Conservation (phyloP, 257 asterid species). For the Leonotis leonurus region DNA sequence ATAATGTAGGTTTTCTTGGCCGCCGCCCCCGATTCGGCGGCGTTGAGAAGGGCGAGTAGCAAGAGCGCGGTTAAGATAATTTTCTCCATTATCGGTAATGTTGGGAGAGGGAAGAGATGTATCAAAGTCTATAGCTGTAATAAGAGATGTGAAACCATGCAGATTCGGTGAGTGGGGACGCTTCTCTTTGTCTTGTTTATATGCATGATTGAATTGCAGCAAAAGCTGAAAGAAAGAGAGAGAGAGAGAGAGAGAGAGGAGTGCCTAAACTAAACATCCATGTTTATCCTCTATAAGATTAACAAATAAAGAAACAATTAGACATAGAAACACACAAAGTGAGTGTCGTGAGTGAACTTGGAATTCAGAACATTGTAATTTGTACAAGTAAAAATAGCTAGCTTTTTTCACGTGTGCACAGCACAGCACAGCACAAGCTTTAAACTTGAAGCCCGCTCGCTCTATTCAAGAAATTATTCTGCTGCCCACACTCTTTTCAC, state of each 20-base stretch:
- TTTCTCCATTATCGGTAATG: slow-evolving; percentile 21
- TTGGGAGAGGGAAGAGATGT: slow-evolving; percentile 7
- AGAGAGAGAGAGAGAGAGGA: neutral
- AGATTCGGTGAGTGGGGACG: slow-evolving; percentile 26
- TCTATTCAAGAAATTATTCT: slow-evolving; percentile 14
- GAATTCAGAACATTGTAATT: neutral
- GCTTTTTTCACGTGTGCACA: slow-evolving; percentile 37
- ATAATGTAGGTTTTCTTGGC: slow-evolving; percentile 54
- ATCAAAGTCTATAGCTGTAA: slow-evolving; percentile 17
- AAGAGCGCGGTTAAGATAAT: neutral
- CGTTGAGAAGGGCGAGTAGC: slow-evolving; percentile 19
- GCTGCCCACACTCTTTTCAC: neutral
- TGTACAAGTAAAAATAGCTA: no score
- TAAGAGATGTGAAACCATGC: slow-evolving; percentile 19
- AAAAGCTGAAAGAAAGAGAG: slow-evolving; percentile 12
- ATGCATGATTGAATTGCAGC: slow-evolving; percentile 31
- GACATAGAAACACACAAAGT: slow-evolving; percentile 1
- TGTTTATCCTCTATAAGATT: neutral
- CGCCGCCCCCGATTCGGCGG: slow-evolving; percentile 12
- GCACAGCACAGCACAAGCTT: slow-evolving; percentile 36
- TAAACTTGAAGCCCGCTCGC: neutral
- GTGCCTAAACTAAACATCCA: neutral
- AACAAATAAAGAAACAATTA: neutral
- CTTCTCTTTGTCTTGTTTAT: slow-evolving; percentile 24
- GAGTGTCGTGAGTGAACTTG: neutral